These are phyloP conservation scores for Candida verbasci DNA, from an alignment of 805 yeast genomes.

Conservation along the genomic window DNA sequence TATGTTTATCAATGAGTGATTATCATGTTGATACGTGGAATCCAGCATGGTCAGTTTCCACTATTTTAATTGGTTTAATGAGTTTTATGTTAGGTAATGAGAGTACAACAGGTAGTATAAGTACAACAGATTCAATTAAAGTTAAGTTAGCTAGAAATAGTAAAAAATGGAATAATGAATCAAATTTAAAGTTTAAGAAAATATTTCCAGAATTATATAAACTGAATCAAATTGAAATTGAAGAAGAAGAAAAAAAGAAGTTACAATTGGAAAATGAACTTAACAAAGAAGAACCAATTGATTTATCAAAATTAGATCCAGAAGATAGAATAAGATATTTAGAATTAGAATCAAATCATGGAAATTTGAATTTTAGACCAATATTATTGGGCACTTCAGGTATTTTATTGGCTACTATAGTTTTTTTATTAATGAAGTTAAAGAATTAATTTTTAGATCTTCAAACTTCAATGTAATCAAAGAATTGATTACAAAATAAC, in stretches of 20 bases:
- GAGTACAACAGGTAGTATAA: slow-evolving; percentile 76
- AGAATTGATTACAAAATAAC: too few species aligned
- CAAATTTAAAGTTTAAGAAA: slow-evolving; percentile 52
- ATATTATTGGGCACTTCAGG: slow-evolving; percentile 3
- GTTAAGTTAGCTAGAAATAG: slow-evolving; percentile 55
- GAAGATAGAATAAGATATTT: slow-evolving; percentile 58
- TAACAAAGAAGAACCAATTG: slow-evolving; percentile 15
- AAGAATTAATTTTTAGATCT: too few species aligned
- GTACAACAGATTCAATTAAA: slow-evolving; percentile 57
- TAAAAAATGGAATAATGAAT: slow-evolving; percentile 51
- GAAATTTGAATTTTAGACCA: background rate
- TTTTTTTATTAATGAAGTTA: background rate
- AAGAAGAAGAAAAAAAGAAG: slow-evolving; percentile 14
- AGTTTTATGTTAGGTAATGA: slow-evolving; percentile 92
- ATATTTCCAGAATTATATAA: slow-evolving; percentile 69
- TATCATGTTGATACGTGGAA: slow-evolving; percentile 95
- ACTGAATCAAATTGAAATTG: slow-evolving; percentile 33
- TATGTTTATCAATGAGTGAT: slow-evolving; percentile 91
- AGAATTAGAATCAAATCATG: slow-evolving; percentile 4
- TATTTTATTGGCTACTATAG: slow-evolving; percentile 1
- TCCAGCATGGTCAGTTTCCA: slow-evolving; percentile 92
- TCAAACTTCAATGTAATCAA: too few species aligned
- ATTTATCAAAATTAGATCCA: slow-evolving; percentile 45
- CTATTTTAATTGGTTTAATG: slow-evolving; percentile 79
- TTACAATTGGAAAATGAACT: slow-evolving; percentile 8